Conservation (phyloP, 768 basidiomycete genomes). For the Lentinula edodes region DNA sequence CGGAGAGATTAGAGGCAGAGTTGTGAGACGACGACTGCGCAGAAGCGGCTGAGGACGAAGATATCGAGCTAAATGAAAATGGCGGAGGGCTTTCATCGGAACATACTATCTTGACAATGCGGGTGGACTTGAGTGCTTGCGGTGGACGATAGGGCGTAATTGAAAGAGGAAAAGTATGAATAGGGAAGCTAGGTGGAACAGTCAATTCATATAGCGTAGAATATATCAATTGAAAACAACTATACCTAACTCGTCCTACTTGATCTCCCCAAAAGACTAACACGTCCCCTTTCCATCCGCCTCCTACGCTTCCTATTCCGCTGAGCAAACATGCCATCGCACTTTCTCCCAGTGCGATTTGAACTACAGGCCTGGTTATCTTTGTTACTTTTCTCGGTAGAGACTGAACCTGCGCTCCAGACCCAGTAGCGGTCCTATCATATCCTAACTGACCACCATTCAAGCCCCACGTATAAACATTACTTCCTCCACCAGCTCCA, state of each 20-base stretch:
- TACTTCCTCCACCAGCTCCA: slow-evolving; percentile 12
- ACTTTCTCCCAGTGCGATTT: slow-evolving; percentile 65
- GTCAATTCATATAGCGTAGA: not conserved
- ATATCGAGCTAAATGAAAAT: slow-evolving; percentile 49
- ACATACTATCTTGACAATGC: slow-evolving; percentile 73
- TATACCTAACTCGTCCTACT: slow-evolving; percentile 69
- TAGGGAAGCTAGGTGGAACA: slow-evolving; percentile 54
- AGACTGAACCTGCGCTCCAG: slow-evolving; percentile 42
- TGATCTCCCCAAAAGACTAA: slow-evolving; percentile 77
- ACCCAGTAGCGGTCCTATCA: not conserved
- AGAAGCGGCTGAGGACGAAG: not conserved
- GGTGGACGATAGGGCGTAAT: slow-evolving; percentile 80
- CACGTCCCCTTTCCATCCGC: slow-evolving; percentile 77
- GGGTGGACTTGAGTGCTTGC: slow-evolving; percentile 61
- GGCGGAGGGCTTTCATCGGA: slow-evolving; percentile 82
- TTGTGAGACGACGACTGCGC: not conserved
- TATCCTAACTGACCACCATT: slow-evolving; percentile 87
- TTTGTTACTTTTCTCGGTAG: slow-evolving; percentile 78
- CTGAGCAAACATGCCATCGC: slow-evolving; percentile 18
- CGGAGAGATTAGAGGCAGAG: not conserved
- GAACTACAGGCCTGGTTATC: slow-evolving; percentile 62
- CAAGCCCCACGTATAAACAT: slow-evolving; percentile 88
- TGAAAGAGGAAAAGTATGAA: slow-evolving; percentile 69
- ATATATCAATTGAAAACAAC: not conserved
- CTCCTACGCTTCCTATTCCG: slow-evolving; percentile 83